These are phyloP conservation scores for Phyllachora maydis DNA, from an alignment of 2,329 filamentous ascomycete species.

Conservation along the genomic window DNA sequence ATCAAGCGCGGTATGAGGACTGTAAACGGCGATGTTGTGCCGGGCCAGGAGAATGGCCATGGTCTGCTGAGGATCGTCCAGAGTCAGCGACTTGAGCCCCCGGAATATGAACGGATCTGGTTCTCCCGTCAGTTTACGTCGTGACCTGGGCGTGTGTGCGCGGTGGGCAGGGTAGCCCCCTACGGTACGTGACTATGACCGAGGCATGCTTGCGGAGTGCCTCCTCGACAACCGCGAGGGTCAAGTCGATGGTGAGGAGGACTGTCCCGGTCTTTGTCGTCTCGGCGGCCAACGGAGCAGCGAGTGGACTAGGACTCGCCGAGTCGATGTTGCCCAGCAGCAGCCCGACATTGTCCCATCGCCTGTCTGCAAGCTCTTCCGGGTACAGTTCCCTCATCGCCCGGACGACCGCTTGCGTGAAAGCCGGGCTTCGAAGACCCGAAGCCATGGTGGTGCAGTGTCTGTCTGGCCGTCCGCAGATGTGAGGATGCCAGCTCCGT, in stretches of 20 bases:
- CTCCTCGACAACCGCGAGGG: conserved; percentile 72
- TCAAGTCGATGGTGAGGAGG: conserved; percentile 68
- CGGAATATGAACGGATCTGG: conserved; percentile 92
- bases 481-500: too few relatives aligned
- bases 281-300: conserved; percentile 6
- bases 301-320: conserved; percentile 5
- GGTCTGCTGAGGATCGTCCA: conserved; percentile 68
- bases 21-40: conserved; percentile 77
- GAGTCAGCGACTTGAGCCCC: conserved; percentile 71
- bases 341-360: conserved; percentile 94
- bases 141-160: not conserved
- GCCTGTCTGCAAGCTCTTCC: conserved; percentile 67
- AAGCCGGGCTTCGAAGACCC: conserved; percentile 1
- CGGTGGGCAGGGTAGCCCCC: conserved; percentile 7
- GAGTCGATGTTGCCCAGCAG: conserved; percentile 27
- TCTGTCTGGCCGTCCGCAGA: too few relatives aligned
- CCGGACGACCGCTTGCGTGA: conserved; percentile 2
- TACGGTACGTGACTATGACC: conserved; percentile 79
- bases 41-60: conserved; percentile 66
- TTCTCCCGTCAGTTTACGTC: not conserved
- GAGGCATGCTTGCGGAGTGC: conserved; percentile 59
- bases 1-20: conserved; percentile 87
- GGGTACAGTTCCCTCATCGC: conserved; percentile 20
- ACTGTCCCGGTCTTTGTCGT: conserved; percentile 14
- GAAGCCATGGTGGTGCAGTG: conserved; percentile 1